A percentile compares a stretch with the other conserved stretches of the same genome.
Conservation (phyloP, 202 grass and related monocot genomes). For the Eragrostis tef region DNA sequence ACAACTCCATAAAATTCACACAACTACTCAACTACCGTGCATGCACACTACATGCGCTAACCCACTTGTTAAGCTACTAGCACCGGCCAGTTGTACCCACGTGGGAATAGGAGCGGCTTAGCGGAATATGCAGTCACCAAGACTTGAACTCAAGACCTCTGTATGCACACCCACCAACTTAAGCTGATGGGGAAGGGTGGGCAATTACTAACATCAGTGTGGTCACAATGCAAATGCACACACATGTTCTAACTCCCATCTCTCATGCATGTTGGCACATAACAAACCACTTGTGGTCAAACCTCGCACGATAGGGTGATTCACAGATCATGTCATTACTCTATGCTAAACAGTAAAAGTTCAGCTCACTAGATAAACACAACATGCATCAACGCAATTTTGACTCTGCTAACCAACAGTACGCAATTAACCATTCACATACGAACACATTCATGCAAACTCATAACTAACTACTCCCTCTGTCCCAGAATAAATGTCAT, state of each 20-base stretch:
- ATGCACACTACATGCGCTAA: not conserved
- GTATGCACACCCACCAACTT: no score
- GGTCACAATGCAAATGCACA: not conserved
- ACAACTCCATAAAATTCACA: not conserved
- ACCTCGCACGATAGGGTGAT: not conserved
- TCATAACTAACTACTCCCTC: conserved; percentile 5
- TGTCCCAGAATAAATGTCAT: no score
- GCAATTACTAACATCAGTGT: not conserved
- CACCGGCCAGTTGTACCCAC: no score
- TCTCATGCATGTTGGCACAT: not conserved
- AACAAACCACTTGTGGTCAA: no score
- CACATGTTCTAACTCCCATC: not conserved
- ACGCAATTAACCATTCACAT: not conserved
- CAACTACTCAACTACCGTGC: not conserved
- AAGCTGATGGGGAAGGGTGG: no score
- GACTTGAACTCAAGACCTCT: no score
- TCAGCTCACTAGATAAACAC: not conserved
- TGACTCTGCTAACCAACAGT: not conserved
- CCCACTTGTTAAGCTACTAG: no score
- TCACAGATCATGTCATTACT: not conserved
- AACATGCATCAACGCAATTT: not conserved
- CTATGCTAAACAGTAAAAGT: not conserved
- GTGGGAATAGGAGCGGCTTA: no score
- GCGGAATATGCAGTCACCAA: no score
- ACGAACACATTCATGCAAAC: not conserved